These are phyloP conservation scores for Penicillium steckii DNA, from an alignment of 495 filamentous ascomycete species.

Conservation along the genomic window DNA sequence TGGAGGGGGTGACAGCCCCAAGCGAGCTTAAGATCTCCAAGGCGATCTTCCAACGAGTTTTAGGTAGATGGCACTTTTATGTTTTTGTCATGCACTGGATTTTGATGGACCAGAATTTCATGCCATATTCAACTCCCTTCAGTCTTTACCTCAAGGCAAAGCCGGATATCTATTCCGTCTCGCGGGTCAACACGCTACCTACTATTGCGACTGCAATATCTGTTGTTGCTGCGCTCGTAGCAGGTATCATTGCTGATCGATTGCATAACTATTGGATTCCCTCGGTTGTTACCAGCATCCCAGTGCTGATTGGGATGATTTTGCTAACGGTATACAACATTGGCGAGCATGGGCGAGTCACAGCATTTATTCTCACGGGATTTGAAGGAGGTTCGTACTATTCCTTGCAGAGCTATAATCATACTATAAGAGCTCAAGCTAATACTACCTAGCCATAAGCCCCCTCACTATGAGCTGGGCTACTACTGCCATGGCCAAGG, in stretches of 20 bases:
- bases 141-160: conserved; percentile 34
- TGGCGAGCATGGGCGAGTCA: conserved; percentile 31
- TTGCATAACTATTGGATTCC: conserved; percentile 29
- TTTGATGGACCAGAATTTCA: conserved; percentile 33
- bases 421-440: too few relatives aligned
- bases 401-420: background rate
- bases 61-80: conserved; percentile 30
- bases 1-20: conserved; percentile 26
- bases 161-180: conserved; percentile 14
- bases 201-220: conserved; percentile 32
- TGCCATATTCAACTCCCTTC: conserved; percentile 24
- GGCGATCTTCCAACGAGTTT: conserved; percentile 22
- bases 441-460: conserved; percentile 29
- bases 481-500: conserved; percentile 29
- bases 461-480: conserved; percentile 37
- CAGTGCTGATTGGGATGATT: conserved; percentile 25
- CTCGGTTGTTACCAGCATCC: conserved; percentile 24
- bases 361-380: conserved; percentile 31
- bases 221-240: conserved; percentile 27
- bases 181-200: conserved; percentile 21
- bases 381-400: conserved; percentile 30
- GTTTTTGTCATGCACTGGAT: conserved; percentile 30
- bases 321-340: conserved; percentile 29
- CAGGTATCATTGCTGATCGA: conserved; percentile 26
- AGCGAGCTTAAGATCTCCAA: conserved; percentile 19